Base-by-base conservation (phyloP, 2,329 filamentous ascomycete species). In the Ascochyta pisi region DNA sequence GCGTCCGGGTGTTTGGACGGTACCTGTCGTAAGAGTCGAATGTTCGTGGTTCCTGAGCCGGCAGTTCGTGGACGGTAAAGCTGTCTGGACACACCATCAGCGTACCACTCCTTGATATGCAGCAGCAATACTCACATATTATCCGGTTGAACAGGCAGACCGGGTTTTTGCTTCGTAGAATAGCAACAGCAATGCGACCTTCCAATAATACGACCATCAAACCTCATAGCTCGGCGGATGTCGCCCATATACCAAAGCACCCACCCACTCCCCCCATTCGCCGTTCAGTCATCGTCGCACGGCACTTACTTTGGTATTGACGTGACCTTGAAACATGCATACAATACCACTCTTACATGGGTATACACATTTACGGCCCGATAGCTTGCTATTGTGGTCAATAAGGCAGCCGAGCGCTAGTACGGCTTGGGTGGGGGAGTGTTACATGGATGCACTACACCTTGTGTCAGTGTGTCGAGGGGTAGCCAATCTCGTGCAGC, bases 271-370 rank as follows among this genome's bases (percentile, higher is more conserved):
- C 19, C 19, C 19, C 19, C 19, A 19, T 26, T 43, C 42, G 45
- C 26, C 31, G 27, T 41, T 34, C 19, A 27, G 29, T 45, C 40
- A 35, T 19, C 35, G 19, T 23, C 12, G 33, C 33, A 3, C 22
- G 19, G 19, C 19, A 27, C 16, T 31, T 16, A 23, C 16, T 35
- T 33, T 33, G 27, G 23, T 50, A 43, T 56, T 48, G 53, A 56
- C 15, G 13, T n/a, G 2, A 2, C 19, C n/a, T 57, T 64, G 60
- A 62, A 66, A 68, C 59, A 47, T 44, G 42, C 50, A 60, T 58
- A 68, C 64, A 69, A 68, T 65, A 67, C 59, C 61, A 66, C 65
- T 58, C 50, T n/a, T n/a, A 15, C 24, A 37, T 26, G 39, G 22
- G 22, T 26, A 1, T 38, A 37, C 38, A 42, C 41, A 15, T 3